Evolutionary conservation across 2,329 filamentous ascomycete species (phyloP).

Genomic region (Diaporthe eres): DNA sequence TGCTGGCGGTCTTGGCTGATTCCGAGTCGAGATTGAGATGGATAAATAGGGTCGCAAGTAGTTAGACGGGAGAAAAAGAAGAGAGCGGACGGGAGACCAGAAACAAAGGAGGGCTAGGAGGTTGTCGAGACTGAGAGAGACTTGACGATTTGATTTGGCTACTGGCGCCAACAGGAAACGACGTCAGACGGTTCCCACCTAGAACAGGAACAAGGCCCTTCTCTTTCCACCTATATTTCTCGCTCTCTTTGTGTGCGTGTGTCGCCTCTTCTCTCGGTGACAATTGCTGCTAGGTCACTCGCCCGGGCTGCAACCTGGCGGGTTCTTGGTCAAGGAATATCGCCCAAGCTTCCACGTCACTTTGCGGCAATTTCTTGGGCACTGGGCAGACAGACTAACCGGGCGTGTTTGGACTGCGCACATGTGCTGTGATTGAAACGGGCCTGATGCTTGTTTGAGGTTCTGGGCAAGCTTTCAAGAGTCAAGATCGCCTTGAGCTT

Average conservation of each 20-base stretch:
- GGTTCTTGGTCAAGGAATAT: neutral
- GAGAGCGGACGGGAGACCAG: neutral
- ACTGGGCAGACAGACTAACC: neutral
- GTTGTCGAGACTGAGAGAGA: neutral
- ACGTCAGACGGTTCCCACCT: conserved; percentile 16
- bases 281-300: neutral
- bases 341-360: conserved; percentile 30
- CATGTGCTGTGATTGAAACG: conserved; percentile 25
- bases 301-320: conserved; percentile 5
- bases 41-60: neutral
- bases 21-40: conserved; percentile 21
- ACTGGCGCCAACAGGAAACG: neutral
- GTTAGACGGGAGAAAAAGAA: neutral
- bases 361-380: conserved; percentile 23
- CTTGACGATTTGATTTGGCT: neutral
- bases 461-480: conserved; percentile 1
- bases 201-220: conserved; percentile 8
- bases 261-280: neutral
- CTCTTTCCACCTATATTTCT: neutral
- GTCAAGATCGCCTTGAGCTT: conserved; percentile 23
- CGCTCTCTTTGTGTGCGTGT: neutral
- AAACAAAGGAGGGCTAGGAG: conserved; percentile 2
- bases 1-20: conserved; percentile 29
- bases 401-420: conserved; percentile 4
- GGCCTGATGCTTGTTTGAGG: conserved; percentile 27